Evolutionary conservation across 805 yeast species (phyloP).

Genomic region (Pichia californica): DNA sequence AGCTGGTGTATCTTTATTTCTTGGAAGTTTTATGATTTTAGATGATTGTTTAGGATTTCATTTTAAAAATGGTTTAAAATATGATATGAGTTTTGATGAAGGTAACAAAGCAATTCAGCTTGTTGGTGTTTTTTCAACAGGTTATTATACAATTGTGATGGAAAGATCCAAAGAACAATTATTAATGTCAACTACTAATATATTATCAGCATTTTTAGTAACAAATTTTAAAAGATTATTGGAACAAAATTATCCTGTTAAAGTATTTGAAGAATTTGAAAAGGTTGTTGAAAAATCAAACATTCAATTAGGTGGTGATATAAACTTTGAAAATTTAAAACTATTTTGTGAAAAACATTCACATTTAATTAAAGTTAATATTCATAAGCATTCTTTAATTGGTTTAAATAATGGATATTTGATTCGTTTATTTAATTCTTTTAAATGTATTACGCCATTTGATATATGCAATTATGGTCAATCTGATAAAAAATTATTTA

Average conservation of each 20-base stretch:
- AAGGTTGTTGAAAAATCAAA: too few species aligned
- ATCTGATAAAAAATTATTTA: neutral
- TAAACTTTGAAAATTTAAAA: too few species aligned
- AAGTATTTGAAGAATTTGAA: too few species aligned
- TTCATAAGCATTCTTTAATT: too few species aligned
- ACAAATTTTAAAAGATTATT: slow-evolving; percentile 6
- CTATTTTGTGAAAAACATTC: too few species aligned
- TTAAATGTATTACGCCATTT: slow-evolving; percentile 4
- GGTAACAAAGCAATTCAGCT: slow-evolving; percentile 5
- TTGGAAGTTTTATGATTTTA: slow-evolving; percentile 6
- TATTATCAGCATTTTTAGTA: slow-evolving; percentile 5
- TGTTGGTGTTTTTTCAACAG: slow-evolving; percentile 12
- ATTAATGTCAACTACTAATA: neutral
- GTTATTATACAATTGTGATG: slow-evolving; percentile 11
- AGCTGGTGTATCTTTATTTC: too few species aligned
- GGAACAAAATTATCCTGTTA: too few species aligned
- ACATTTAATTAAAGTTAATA: too few species aligned
- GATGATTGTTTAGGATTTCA: too few species aligned
- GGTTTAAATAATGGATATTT: slow-evolving; percentile 8
- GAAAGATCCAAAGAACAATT: slow-evolving; percentile 1
- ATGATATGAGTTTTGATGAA: slow-evolving; percentile 5
- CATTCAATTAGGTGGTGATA: too few species aligned
- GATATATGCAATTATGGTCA: slow-evolving; percentile 4
- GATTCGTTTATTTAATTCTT: slow-evolving; percentile 11
- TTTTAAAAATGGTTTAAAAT: too few species aligned